phyloP scores from a whole-genome alignment of 2,329 filamentous ascomycete species.

The Verruconis gallopava region DNA sequence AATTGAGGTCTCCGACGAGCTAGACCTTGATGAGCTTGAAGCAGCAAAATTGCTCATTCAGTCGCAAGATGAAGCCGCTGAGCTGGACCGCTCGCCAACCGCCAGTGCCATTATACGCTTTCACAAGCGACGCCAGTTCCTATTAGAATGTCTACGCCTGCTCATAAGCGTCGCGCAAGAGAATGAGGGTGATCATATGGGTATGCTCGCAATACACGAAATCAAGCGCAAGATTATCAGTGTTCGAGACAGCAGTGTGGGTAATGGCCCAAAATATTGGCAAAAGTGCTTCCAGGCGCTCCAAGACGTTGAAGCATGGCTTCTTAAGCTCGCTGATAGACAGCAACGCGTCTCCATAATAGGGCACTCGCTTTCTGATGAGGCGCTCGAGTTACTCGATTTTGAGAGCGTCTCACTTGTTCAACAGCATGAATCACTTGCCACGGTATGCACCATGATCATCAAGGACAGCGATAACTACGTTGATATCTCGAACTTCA shows the following conservation, averaged over 20 bases:
- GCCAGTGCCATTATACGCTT: conserved; percentile 76
- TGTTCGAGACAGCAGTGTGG: conserved; percentile 30
- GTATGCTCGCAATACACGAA: conserved; percentile 23
- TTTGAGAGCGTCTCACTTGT: conserved; percentile 69
- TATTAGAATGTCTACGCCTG: conserved; percentile 73
- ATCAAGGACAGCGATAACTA: conserved; percentile 63
- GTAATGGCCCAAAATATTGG: conserved; percentile 50
- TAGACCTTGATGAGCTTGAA: conserved; percentile 81
- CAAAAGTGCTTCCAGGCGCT: conserved; percentile 65
- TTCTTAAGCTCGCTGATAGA: conserved; percentile 64
- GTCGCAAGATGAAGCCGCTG: conserved; percentile 54
- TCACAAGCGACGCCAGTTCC: conserved; percentile 70
- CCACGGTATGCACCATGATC: conserved; percentile 65
- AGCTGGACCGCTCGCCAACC: conserved; percentile 58
- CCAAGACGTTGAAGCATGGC: conserved; percentile 61
- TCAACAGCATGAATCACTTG: conserved; percentile 80
- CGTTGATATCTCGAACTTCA: conserved; percentile 59
- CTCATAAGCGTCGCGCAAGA: conserved; percentile 57
- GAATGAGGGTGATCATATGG: conserved; percentile 35
- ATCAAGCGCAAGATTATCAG: conserved; percentile 2
- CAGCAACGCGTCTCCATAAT: conserved; percentile 63
- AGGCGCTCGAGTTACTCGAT: conserved; percentile 64
- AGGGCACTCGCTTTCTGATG: conserved; percentile 49
- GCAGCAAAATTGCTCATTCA: conserved; percentile 66
- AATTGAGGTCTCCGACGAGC: conserved; percentile 70